phyloP scores from a whole-genome alignment of 2,329 filamentous ascomycete genomes.

The Colletotrichum salicis region DNA sequence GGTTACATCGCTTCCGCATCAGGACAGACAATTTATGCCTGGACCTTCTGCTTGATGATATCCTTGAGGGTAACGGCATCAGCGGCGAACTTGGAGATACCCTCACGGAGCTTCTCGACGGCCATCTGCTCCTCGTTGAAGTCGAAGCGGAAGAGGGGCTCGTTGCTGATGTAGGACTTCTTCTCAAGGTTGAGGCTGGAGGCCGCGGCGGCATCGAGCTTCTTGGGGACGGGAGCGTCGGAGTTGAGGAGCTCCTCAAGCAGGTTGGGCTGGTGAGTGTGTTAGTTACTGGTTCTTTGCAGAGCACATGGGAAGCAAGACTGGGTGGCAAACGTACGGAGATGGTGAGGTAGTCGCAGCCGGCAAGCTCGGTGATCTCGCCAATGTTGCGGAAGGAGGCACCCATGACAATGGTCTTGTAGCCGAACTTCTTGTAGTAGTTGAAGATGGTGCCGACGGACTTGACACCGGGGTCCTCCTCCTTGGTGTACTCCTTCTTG shows the following conservation, averaged over 20 bases:
- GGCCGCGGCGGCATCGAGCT: constrained; percentile 81
- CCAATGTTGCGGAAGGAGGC: constrained; percentile 96
- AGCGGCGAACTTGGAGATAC: constrained; percentile 99
- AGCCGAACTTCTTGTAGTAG: constrained; percentile 99
- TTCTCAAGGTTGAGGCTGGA: constrained; percentile 79
- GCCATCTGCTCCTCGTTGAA: constrained; percentile 99
- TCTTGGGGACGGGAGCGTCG: constrained; percentile 83
- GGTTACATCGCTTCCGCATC: not conserved
- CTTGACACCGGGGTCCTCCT: constrained; percentile 96
- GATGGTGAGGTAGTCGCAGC: constrained; percentile 99
- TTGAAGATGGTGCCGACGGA: constrained; percentile 96
- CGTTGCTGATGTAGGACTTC: constrained; percentile 90
- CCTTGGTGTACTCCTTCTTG: constrained; percentile 91
- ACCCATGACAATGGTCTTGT: constrained; percentile 99
- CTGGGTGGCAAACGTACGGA: constrained; percentile 69
- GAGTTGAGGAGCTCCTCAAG: constrained; percentile 95
- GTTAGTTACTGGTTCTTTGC: constrained; percentile 3
- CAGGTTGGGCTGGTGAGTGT: constrained; percentile 76
- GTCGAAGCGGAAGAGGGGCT: constrained; percentile 94
- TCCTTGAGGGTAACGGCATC: constrained; percentile 94
- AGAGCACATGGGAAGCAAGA: not conserved
- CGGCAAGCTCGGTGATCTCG: constrained; percentile 97
- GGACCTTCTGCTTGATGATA: constrained; percentile 88
- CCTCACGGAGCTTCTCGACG: constrained; percentile 98
- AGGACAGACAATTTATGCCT: constrained; percentile 47